Evolutionary conservation across 208 protist species (phyloP), one percentile per base, ranked within the genome.

Genomic region (Acanthamoeba sp.): DNA sequence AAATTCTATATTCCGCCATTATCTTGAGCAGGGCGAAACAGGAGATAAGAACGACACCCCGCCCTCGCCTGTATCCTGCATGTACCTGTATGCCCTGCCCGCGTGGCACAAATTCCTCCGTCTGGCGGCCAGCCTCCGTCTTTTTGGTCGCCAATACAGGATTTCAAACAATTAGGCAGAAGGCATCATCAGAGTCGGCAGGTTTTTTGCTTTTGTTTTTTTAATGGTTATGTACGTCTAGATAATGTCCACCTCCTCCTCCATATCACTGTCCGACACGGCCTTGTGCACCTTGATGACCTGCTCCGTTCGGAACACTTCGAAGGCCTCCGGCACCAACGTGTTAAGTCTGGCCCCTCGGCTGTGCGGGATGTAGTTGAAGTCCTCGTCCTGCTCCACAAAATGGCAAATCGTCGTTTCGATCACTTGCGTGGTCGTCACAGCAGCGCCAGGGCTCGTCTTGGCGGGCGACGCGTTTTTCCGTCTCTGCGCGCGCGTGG

Each of bases 301-400:
- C 38, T 84, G 73, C 73, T 84, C 73, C 73, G 73, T 84, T 84
- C 73, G 73, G 73, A 84, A 84, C 73, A 84, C 73, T 29, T 84
- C 73, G 38, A 84, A 55, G 38, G 73, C 73, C 73, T 84, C 73
- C 40, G 73, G 73, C 73, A 84, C 73, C 73, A 84, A 52, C 73
- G 73, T 36, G 40, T 84, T 84, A 52, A 84, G 73, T 84, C 73
- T 84, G 42, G 22, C 73, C n/a, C 73, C 73, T 84, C 73, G 73
- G 34, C 73, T 52, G 42, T 84, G 73, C 38, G 73, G 73, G 29
- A 84, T 84, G 73, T 84, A 84, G 42, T 84, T 84, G 73, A 84
- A 84, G 40, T 84, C 40, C 22, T 84, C 73, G 42, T 84, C 73
- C 73, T 84, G 73, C 73, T 84, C 73, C 73, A 84, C 73, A 52